These are phyloP conservation scores for Endocalyx cinctus DNA, from an alignment of 2,329 filamentous ascomycete genomes.

Conservation along the genomic window DNA sequence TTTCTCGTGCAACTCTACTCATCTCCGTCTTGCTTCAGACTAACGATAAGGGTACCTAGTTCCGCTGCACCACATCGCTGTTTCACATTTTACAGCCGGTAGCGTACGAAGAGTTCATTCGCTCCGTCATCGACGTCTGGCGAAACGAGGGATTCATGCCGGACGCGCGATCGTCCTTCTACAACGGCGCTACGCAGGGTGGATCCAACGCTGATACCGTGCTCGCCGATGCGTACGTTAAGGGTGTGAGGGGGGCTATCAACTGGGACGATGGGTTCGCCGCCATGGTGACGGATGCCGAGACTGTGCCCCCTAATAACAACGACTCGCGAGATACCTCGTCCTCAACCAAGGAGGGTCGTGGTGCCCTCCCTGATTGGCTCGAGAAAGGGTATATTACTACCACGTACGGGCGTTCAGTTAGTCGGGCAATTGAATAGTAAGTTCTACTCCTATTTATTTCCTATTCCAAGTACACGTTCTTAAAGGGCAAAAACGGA, in stretches of 20 bases:
- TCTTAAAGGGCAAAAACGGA: too few species aligned
- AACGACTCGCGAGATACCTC: slow-evolving; percentile 52
- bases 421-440: slow-evolving; percentile 64
- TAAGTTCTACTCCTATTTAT: slow-evolving; percentile 16
- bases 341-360: slow-evolving; percentile 61
- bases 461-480: neutral
- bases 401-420: slow-evolving; percentile 54
- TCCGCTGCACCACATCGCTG: slow-evolving; percentile 61
- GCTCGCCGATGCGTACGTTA: slow-evolving; percentile 67
- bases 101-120: slow-evolving; percentile 60
- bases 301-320: slow-evolving; percentile 56
- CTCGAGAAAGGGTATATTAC: slow-evolving; percentile 61
- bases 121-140: slow-evolving; percentile 66
- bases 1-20: neutral
- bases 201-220: slow-evolving; percentile 69
- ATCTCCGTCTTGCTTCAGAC: neutral
- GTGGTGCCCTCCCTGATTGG: slow-evolving; percentile 68
- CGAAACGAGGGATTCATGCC: slow-evolving; percentile 60
- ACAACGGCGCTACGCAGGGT: slow-evolving; percentile 64
- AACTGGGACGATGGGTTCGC: slow-evolving; percentile 60
- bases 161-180: slow-evolving; percentile 63
- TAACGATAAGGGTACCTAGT: slow-evolving; percentile 33
- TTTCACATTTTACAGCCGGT: slow-evolving; percentile 61
- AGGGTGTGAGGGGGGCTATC: slow-evolving; percentile 58
- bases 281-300: slow-evolving; percentile 64